A percentile compares a stretch with the other conserved stretches of the same genome.
These are phyloP conservation scores for Geosmithia putterillii DNA, from an alignment of 2,329 filamentous ascomycete species.

Conservation along the genomic window DNA sequence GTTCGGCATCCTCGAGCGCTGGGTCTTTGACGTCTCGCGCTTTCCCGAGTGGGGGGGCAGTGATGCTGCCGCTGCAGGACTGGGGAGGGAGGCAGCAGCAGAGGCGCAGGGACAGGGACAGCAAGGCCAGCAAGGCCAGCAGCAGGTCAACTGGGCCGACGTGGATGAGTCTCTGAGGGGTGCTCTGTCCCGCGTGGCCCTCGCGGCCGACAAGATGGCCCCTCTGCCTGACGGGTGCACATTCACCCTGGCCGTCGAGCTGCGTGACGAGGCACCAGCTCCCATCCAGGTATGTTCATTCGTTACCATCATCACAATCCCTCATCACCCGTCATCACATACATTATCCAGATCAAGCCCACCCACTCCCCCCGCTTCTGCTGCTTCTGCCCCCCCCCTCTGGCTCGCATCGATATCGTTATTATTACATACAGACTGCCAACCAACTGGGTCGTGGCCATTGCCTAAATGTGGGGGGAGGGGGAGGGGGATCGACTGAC, in stretches of 20 bases:
- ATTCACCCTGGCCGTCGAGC: slow-evolving; percentile 65
- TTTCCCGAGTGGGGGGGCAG: slow-evolving; percentile 29
- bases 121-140: slow-evolving; percentile 8
- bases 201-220: slow-evolving; percentile 43
- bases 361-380: not conserved
- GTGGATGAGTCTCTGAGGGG: slow-evolving; percentile 63
- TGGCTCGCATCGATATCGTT: not conserved
- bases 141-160: slow-evolving; percentile 35
- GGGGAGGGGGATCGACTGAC: not conserved
- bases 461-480: no score
- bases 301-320: no score
- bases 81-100: slow-evolving; percentile 4
- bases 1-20: slow-evolving; percentile 41
- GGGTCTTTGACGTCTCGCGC: slow-evolving; percentile 43
- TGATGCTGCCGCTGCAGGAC: slow-evolving; percentile 21
- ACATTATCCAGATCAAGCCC: no score
- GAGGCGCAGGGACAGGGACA: no score
- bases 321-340: no score
- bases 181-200: slow-evolving; percentile 49
- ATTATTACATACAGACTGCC: not conserved
- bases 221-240: slow-evolving; percentile 53
- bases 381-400: not conserved
- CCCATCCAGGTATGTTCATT: slow-evolving; percentile 45
- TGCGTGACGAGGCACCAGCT: slow-evolving; percentile 46
- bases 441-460: no score